Evolutionary conservation across 208 protist genomes (phyloP), one percentile per base, ranked within the genome.

Genomic region (Trypanosomatidae sp.): DNA sequence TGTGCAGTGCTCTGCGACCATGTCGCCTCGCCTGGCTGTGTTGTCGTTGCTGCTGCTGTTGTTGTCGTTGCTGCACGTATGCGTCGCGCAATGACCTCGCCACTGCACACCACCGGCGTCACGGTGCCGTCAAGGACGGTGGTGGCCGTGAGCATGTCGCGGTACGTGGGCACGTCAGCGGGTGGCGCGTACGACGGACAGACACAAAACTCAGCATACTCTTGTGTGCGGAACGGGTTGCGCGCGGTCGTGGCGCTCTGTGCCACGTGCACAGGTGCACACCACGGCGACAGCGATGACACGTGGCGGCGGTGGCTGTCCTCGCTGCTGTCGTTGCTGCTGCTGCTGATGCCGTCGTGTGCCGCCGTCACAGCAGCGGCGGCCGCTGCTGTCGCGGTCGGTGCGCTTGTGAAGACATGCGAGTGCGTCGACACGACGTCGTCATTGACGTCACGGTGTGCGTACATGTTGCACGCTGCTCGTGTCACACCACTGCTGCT

Each of bases 191-290:
- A 83, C 37, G 70, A 55, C 19, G 76, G 76, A 32, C 64, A 54
- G 28, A 41, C 59, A 0, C 44, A 50, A 41, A 90, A 90, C 28
- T 75, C 70, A 3, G 64, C 76, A 55, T 81, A 90, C 37, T 45
- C 56, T 43, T 90, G 81, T 15, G 11, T 38, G 33, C 81, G 71
- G 43, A 90, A 90, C 1, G 73, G 81, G 35, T 87, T 90, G n/a
- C 49, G 35, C 54, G 73, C 58, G 3, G 75, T 71, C 55, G 69
- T 81, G n/a, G 64, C 66, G 35, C 63, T 73, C 43, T 86, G 59
- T 24, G 67, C 71, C 15, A 85, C 55, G 33, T 78, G 64, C 15
- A 47, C 39, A 18, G 56, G 44, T 13, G 55, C 30, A n/a, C n/a
- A n/a, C 8, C 8, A 11, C 6, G 11, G 46, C n/a, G 25, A 21